Percentiles rank a stretch among this genome's conserved stretches.
Conservation (phyloP, 2,329 filamentous ascomycete genomes). For the Endothia cerciana region DNA sequence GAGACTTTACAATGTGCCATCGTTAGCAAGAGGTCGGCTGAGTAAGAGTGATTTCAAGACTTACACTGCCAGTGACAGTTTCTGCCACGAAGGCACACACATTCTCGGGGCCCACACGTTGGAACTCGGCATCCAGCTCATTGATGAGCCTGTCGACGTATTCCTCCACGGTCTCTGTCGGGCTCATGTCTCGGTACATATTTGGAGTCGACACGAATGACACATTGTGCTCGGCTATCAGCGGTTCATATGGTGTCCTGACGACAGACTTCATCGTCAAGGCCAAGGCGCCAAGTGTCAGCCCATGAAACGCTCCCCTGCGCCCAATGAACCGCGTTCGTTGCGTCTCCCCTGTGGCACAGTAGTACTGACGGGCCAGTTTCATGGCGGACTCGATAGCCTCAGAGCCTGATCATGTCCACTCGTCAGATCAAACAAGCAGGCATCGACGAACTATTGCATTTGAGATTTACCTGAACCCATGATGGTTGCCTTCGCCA, state of each 20-base stretch:
- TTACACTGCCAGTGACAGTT: constrained; percentile 70
- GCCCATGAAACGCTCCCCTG: constrained; percentile 70
- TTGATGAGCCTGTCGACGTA: constrained; percentile 62
- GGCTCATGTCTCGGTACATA: constrained; percentile 59
- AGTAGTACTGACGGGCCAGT: constrained; percentile 67
- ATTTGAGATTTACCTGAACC: constrained; percentile 39
- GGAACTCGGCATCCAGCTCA: constrained; percentile 67
- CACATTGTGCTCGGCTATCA: constrained; percentile 56
- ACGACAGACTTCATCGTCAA: constrained; percentile 43
- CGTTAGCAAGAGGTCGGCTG: no score
- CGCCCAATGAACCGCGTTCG: constrained; percentile 67
- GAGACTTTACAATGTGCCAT: no score
- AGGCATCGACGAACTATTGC: no score
- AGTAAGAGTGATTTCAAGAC: constrained; percentile 43
- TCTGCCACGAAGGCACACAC: constrained; percentile 71
- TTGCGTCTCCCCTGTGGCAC: constrained; percentile 56
- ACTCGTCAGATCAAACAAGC: not conserved
- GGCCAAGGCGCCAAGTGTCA: constrained; percentile 67
- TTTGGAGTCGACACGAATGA: constrained; percentile 66
- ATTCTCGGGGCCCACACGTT: constrained; percentile 60
- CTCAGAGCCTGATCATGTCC: constrained; percentile 58
- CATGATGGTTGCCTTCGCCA: constrained; percentile 45
- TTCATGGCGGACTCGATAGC: constrained; percentile 72
- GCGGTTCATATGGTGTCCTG: no score
- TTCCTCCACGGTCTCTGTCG: constrained; percentile 53